These are phyloP conservation scores for Bremia lactucae DNA, from an alignment of 352 stramenopile genomes.

Conservation along the genomic window DNA sequence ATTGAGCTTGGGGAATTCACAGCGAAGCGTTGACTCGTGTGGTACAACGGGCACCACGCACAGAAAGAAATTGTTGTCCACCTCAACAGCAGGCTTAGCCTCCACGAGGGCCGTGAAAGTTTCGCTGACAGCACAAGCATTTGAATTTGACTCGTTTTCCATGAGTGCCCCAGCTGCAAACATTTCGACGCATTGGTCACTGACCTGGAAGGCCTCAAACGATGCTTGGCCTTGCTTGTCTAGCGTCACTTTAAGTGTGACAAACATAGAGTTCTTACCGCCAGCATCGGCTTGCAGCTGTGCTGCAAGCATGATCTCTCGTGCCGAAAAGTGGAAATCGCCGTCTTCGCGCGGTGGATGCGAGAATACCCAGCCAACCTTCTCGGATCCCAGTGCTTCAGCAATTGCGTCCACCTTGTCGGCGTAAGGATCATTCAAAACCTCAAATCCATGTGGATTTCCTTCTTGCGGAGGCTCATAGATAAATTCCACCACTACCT, in stretches of 20 bases:
- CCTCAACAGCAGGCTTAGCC: slow-evolving; percentile 81
- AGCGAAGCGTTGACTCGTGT: slow-evolving; percentile 88
- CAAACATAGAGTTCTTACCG: slow-evolving; percentile 90
- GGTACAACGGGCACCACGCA: slow-evolving; percentile 92
- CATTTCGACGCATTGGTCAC: slow-evolving; percentile 97
- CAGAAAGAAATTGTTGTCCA: slow-evolving; percentile 94
- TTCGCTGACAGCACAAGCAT: slow-evolving; percentile 87
- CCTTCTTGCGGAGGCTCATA: slow-evolving; percentile 93
- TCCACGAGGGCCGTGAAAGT: slow-evolving; percentile 97
- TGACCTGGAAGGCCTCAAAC: slow-evolving; percentile 96
- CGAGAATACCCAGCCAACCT: slow-evolving; percentile 96
- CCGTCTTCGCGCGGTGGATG: slow-evolving; percentile 91
- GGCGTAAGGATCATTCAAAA: slow-evolving; percentile 86
- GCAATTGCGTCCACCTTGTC: slow-evolving; percentile 82
- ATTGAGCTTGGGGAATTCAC: slow-evolving; percentile 91
- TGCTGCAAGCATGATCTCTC: slow-evolving; percentile 88
- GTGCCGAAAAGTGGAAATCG: slow-evolving; percentile 89
- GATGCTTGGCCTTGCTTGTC: slow-evolving; percentile 89
- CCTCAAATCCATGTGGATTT: slow-evolving; percentile 82
- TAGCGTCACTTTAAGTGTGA: slow-evolving; percentile 93
- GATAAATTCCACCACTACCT: slow-evolving; percentile 90
- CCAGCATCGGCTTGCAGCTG: slow-evolving; percentile 93
- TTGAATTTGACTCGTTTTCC: slow-evolving; percentile 83
- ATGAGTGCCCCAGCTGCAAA: slow-evolving; percentile 90
- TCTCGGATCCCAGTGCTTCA: slow-evolving; percentile 78